Evolutionary conservation across 2,329 filamentous ascomycete genomes (phyloP), one percentile per base, ranked within the genome.

Genomic region (Elsinoe perseae): DNA sequence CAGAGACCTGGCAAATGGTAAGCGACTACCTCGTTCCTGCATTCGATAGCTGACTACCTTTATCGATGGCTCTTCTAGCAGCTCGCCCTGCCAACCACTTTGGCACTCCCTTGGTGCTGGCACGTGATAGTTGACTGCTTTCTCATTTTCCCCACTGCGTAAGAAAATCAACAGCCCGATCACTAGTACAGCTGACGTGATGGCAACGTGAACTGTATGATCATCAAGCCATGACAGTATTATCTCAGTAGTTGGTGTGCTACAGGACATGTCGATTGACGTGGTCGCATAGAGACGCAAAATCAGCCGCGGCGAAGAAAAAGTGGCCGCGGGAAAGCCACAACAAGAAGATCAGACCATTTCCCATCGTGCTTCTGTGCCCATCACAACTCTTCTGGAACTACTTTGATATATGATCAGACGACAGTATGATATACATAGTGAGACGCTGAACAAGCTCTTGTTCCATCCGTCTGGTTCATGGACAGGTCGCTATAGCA

Each of bases 51-150:
- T 65, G 72, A 57, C 34, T 30, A 60, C 77, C 72, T 84, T 86
- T 67, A 89, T 75, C 16, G 75, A 76, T 1, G 85, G 78, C 32
- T 78, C 68, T 12, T 83, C 76, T 32, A 89, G 75, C 30, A 81
- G 74, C 61, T 77, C 75, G 50, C 78, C 75, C 56, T 80, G 76
- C 68, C 77, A 80, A 5, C 69, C 75, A 12, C 69, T 64, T 50
- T 77, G 73, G 54, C 82, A 81, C 61, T 80, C 70, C 68, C 81
- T 80, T n/a, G 86, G 85, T 40, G 78, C 64, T 4, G 81, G 76
- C 27, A 89, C 78, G 44, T 70, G 72, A 71, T 87, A 90, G 30
- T 73, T 74, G 40, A 82, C 78, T 4, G 73, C 66, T n/a, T 68
- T 67, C 61, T 77, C 75, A 20, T 44, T 27, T 10, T 58, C 57